Conservation (phyloP, 768 basidiomycete genomes). For the Dacryopinax spathularia region DNA sequence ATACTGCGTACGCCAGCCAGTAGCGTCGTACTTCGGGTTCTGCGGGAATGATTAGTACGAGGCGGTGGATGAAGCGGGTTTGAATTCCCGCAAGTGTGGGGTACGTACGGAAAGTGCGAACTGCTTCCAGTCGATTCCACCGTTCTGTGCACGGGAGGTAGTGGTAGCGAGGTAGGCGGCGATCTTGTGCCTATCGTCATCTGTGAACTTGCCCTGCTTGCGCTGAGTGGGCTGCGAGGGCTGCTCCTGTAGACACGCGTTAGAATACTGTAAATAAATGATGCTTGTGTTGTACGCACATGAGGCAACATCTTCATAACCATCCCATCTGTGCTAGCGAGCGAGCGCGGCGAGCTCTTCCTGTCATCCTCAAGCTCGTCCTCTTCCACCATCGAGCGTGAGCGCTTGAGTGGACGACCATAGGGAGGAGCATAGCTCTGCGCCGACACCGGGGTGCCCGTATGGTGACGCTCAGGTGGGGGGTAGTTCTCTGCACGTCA, state of each 20-base stretch:
- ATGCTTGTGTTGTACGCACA: not conserved
- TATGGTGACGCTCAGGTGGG: not conserved
- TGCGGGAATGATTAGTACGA: not conserved
- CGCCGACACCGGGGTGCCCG: not conserved
- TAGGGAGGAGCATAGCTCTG: not conserved
- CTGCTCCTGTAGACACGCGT: not conserved
- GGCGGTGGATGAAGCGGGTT: not conserved
- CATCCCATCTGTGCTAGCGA: conserved; percentile 1
- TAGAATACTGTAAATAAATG: not conserved
- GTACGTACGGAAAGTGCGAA: not conserved
- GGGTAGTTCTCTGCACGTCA: not conserved
- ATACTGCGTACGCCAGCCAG: conserved; percentile 1
- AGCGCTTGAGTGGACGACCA: not conserved
- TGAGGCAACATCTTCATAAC: conserved; percentile 2
- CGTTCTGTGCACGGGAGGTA: not conserved
- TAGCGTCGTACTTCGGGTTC: conserved; percentile 4
- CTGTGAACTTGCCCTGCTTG: conserved; percentile 3
- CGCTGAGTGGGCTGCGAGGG: not conserved
- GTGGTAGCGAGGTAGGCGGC: not conserved
- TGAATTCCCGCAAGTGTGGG: not conserved
- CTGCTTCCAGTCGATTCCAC: conserved; percentile 4
- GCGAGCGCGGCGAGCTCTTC: not conserved
- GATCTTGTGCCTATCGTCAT: not conserved
- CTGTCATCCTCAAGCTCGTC: not conserved
- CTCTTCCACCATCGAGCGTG: not conserved